These are phyloP conservation scores for Croton setiger DNA, from an alignment of 441 rosid species.

Conservation along the genomic window DNA sequence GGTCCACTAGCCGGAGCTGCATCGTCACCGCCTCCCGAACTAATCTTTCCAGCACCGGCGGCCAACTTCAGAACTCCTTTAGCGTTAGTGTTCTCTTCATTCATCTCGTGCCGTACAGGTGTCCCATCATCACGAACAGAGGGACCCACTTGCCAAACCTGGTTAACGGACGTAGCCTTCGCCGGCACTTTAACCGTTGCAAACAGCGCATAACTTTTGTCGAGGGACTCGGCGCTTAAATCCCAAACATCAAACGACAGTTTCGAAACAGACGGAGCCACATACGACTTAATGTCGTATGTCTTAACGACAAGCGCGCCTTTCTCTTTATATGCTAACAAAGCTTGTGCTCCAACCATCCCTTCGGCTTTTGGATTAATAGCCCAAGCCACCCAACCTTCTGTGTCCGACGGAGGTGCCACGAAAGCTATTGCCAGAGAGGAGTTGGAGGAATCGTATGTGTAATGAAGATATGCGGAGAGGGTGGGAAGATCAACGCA, in stretches of 20 bases:
- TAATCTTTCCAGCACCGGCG: not conserved
- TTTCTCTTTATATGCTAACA: slow-evolving; percentile 47
- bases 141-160: slow-evolving; percentile 74
- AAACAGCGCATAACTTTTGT: slow-evolving; percentile 26
- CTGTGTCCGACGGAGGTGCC: slow-evolving; percentile 35
- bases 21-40: not conserved
- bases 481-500: slow-evolving; percentile 54
- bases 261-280: slow-evolving; percentile 14
- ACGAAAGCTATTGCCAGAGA: slow-evolving; percentile 62
- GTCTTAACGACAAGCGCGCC: slow-evolving; percentile 32
- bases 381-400: slow-evolving; percentile 78
- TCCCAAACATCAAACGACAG: slow-evolving; percentile 51
- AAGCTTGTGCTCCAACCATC: slow-evolving; percentile 71
- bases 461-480: slow-evolving; percentile 49
- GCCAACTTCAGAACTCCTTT: slow-evolving; percentile 35
- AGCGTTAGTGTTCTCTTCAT: slow-evolving; percentile 27
- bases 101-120: slow-evolving; percentile 38
- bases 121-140: slow-evolving; percentile 21
- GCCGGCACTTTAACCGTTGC: slow-evolving; percentile 51
- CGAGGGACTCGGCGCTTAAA: slow-evolving; percentile 28
- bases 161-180: slow-evolving; percentile 41
- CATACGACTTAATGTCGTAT: slow-evolving; percentile 37
- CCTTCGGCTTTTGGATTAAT: slow-evolving; percentile 51
- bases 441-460: slow-evolving; percentile 52
- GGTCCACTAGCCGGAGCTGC: slow-evolving; percentile 17